Conservation (phyloP, 805 yeast genomes). For the Lipomyces chichibuensis region DNA sequence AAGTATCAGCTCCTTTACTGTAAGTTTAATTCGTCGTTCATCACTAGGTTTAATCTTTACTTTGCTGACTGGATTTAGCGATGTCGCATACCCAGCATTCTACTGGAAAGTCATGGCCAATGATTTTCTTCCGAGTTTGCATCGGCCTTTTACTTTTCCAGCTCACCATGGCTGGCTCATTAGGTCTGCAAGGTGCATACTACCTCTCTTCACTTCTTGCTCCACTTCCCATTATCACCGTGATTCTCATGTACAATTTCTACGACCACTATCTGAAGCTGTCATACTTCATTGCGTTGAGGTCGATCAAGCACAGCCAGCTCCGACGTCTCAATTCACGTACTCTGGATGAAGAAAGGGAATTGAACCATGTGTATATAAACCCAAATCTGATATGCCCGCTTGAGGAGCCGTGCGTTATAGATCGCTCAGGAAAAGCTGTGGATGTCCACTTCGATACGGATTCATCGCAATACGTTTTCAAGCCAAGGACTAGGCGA, state of each 20-base stretch:
- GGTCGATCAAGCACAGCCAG: constrained; percentile 53
- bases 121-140: constrained; percentile 78
- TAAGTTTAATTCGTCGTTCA: constrained; percentile 4
- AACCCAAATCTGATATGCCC: constrained; percentile 72
- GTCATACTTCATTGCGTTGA: constrained; percentile 80
- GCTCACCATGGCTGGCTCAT: constrained; percentile 87
- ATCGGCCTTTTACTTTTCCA: constrained; percentile 83
- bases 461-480: neutral
- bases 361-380: constrained; percentile 67
- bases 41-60: neutral
- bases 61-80: constrained; percentile 41
- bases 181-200: constrained; percentile 80
- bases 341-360: constrained; percentile 81
- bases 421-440: constrained; percentile 39
- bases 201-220: constrained; percentile 67
- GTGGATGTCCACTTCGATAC: constrained; percentile 27
- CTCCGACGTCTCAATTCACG: constrained; percentile 41
- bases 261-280: constrained; percentile 80
- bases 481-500: neutral
- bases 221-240: constrained; percentile 75
- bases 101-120: constrained; percentile 95
- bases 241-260: constrained; percentile 74
- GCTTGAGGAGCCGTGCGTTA: constrained; percentile 85
- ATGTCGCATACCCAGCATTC: constrained; percentile 96
- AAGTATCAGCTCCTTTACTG: constrained; percentile 82